Base-by-base conservation (phyloP, 129 eudicot species). In the Apium graveolens region DNA sequence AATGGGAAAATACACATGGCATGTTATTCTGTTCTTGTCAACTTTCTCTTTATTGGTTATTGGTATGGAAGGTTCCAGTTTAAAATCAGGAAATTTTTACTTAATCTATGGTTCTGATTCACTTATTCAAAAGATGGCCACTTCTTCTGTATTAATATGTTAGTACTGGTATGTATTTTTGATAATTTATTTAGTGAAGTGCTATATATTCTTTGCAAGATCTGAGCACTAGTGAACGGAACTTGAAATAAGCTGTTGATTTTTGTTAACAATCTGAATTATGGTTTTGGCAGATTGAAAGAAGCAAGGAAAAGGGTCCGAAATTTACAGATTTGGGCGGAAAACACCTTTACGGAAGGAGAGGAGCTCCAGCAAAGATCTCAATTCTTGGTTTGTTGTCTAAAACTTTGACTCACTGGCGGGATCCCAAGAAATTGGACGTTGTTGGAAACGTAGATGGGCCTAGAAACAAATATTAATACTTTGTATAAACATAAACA, bases 1-100 rank as follows among this genome's bases (percentile, higher is more conserved):
- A 82, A 94, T 77, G 98, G 98, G 71, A 94, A 91, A 79, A 91
- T 94, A 86, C 78, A 77, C 92, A 91, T 87, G 96, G 98, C 92
- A 76, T 73, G 57, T 26, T 27, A 42, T 73, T 11, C 7, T 43
- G 0, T 43, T n/a, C n/a, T n/a, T 24, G 38, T 13, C 0, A 11
- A 32, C 27, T 27, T 41, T 73, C 29, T 11, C 16, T 43, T 42
- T 78, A 32, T 70, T 69, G 71, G 27, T 42, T 80, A 31, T 45
- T 26, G 12, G 32, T 71, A 38, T 24, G 17, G 18, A 71, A 38
- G 27, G 41, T 38, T 41, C 43, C 51, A 24, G 31, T 37, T 46
- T 35, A 70, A n/a, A 65, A 65, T 65, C 24, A 12, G 71, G 39
- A 7, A 32, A 4, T 12, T 65, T n/a, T 65, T 65, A 63, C 20